Evolutionary conservation across 2,329 filamentous ascomycete genomes (phyloP).

Genomic region (Paradendryphiella salina): DNA sequence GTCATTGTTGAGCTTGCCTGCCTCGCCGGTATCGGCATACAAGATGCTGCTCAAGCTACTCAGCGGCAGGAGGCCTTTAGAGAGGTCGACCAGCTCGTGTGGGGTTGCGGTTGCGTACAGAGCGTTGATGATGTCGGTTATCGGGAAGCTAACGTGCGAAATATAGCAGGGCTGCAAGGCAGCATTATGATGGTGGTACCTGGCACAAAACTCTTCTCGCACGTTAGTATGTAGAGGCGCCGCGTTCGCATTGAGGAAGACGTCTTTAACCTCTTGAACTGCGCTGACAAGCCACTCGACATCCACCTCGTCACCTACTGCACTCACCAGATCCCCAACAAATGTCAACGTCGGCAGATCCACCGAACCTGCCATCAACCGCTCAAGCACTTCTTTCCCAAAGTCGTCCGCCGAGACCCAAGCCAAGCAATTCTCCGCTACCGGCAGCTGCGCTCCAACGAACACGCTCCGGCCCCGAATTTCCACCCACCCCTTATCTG

Average conservation of each 20-base stretch:
- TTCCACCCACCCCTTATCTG: neutral
- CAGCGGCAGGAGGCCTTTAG: neutral
- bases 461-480: neutral
- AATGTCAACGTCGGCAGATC: neutral
- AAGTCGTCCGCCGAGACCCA: neutral
- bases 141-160: neutral
- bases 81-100: neutral
- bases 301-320: neutral
- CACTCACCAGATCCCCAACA: neutral
- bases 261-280: neutral
- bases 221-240: neutral
- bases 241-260: neutral
- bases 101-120: neutral
- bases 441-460: neutral
- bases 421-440: neutral
- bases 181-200: conserved; percentile 1
- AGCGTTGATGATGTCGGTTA: neutral
- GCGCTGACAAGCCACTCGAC: neutral
- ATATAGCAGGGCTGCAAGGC: neutral
- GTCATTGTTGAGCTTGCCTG: neutral
- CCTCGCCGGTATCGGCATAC: neutral
- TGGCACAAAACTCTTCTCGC: neutral
- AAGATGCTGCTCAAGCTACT: neutral
- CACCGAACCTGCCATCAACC: neutral
- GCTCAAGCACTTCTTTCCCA: neutral